Evolutionary conservation across 2,329 filamentous ascomycete genomes (phyloP).

Genomic region (Knufia fluminis): DNA sequence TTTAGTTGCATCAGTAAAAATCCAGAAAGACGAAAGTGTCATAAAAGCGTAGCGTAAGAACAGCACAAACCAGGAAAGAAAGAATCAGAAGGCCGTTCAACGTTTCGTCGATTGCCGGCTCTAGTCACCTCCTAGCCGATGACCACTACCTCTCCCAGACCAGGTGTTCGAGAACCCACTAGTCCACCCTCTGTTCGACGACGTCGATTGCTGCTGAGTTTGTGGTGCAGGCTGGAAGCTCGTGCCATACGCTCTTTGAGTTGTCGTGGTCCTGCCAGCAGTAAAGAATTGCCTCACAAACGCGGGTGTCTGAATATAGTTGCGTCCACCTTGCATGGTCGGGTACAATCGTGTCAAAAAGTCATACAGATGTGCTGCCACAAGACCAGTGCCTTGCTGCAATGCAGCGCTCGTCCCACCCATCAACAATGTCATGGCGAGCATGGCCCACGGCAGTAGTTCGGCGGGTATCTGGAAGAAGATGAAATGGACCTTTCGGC

Average conservation of each 20-base stretch:
- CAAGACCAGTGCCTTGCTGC: constrained; percentile 63
- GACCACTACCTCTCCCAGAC: constrained; percentile 9
- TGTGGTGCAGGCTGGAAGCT: constrained; percentile 11
- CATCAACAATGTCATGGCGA: constrained; percentile 64
- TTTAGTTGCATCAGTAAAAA: too few species aligned
- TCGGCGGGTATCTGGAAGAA: constrained; percentile 77
- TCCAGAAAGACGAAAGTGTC: too few species aligned
- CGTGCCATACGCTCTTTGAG: constrained; percentile 52
- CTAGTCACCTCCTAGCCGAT: constrained; percentile 26
- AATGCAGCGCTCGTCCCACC: constrained; percentile 49
- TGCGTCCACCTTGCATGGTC: constrained; percentile 73
- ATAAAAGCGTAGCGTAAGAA: too few species aligned
- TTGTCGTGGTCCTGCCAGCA: constrained; percentile 32
- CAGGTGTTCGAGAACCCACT: constrained; percentile 12
- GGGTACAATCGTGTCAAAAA: constrained; percentile 85
- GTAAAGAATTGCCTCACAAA: constrained; percentile 61
- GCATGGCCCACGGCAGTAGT: constrained; percentile 69
- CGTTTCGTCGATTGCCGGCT: constrained; percentile 21
- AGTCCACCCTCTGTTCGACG: constrained; percentile 19
- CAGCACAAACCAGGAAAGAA: too few species aligned
- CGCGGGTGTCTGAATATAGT: constrained; percentile 63
- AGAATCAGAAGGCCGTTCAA: too few species aligned
- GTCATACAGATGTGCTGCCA: constrained; percentile 83
- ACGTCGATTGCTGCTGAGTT: neutral
- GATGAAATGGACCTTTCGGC: constrained; percentile 66